Base-by-base conservation (phyloP, 1,139 yeast species). In the Hanseniaspora uvarum region DNA sequence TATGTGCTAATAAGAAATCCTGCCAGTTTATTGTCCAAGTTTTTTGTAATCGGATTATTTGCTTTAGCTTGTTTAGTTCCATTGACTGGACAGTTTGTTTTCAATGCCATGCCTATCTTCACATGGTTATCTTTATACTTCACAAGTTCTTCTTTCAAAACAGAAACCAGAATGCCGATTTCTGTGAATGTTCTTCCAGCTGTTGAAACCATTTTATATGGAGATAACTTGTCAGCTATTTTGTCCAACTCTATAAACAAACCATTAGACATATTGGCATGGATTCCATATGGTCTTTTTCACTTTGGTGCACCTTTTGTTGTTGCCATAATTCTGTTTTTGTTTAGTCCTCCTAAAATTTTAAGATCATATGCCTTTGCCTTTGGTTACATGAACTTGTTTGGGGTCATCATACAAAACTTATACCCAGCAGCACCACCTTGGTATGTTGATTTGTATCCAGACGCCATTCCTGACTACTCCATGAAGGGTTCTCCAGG, bases 361-460 rank as follows among this genome's bases (percentile, higher is more conserved):
- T 72, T 92, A 52, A 80, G 95, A 58, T 81, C 88, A 5, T 94
- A 83, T 68, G 96, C 89, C 4, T 86, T 88, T 73, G 94, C 96
- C 8, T 88, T 92, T 70, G 99, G 99, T n/a, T 89, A 86, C 72
- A 85, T 92, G 94, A 92, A 89, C 69, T 72, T 88, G 61, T 65
- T 79, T 49, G 98, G 97, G 45, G 97, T 92, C 24, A 65, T 81
- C 48, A 77, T 79, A 56, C 98, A 92, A 70, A 76, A 87, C 59
- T 60, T 80, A 30, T 88, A 87, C 67, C 97, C 98, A 3, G 87
- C 95, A 52, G 96, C 98, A 57, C 95, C 99, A 34, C 99, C 99
- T 36, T 92, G 99, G 99, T 92, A 94, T 68, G 88, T 88, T 66
- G 80, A 79, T 59, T 69, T 82, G 53, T 82, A 92, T 65, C 96